Conservation (phyloP, 371 early-diverging fungal species). For the Rhizopus arrhizus region DNA sequence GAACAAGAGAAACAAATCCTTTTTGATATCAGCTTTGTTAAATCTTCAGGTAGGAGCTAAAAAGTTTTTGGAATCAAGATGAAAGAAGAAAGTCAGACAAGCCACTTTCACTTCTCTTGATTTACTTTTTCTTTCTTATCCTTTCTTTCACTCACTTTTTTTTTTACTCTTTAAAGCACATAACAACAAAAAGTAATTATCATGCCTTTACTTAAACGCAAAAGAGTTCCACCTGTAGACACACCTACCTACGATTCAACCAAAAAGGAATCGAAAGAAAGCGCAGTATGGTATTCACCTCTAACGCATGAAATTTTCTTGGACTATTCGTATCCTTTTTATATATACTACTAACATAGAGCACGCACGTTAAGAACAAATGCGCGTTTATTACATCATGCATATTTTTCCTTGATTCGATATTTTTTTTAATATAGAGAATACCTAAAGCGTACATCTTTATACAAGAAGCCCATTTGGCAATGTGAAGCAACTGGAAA, state of each 20-base stretch:
- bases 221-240: slow-evolving; percentile 44
- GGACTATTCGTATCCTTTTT: slow-evolving; percentile 73
- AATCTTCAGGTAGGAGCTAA: not conserved
- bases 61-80: not conserved
- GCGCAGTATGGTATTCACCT: slow-evolving; percentile 74
- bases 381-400: slow-evolving; percentile 10
- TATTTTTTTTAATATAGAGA: slow-evolving; percentile 52
- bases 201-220: slow-evolving; percentile 68
- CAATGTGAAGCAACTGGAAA: slow-evolving; percentile 80
- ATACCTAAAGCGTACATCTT: slow-evolving; percentile 67
- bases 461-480: slow-evolving; percentile 78
- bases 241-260: slow-evolving; percentile 45
- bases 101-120: not conserved
- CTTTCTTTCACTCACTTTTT: not conserved
- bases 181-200: slow-evolving; percentile 2
- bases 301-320: slow-evolving; percentile 83
- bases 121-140: not conserved
- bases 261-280: slow-evolving; percentile 50
- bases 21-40: not conserved
- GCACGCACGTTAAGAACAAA: not conserved
- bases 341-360: slow-evolving; percentile 1
- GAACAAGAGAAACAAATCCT: not conserved
- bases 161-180: not conserved
- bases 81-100: not conserved
- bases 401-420: slow-evolving; percentile 6